These are phyloP conservation scores for Pythium phragmitis DNA, from an alignment of 352 stramenopile species.

Conservation along the genomic window DNA sequence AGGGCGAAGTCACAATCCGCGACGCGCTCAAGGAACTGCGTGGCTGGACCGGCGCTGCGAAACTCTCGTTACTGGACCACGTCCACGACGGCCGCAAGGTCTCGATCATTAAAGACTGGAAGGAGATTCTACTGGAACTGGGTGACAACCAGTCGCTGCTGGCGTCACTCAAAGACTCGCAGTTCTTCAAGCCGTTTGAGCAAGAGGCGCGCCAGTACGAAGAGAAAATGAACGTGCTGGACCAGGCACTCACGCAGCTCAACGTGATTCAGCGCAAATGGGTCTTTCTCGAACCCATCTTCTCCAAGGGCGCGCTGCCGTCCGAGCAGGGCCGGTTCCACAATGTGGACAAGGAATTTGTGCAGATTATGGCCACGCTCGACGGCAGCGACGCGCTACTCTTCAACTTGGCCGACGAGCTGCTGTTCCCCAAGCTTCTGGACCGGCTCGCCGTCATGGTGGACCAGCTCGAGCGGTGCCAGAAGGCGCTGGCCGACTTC, in stretches of 20 bases:
- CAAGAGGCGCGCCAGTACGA: slow-evolving; percentile 90
- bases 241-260: slow-evolving; percentile 79
- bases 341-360: slow-evolving; percentile 93
- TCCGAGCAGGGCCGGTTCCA: slow-evolving; percentile 90
- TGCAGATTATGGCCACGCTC: slow-evolving; percentile 90
- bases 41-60: slow-evolving; percentile 90
- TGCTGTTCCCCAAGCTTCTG: slow-evolving; percentile 87
- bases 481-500: slow-evolving; percentile 94
- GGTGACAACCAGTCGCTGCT: slow-evolving; percentile 95
- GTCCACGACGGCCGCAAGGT: slow-evolving; percentile 80
- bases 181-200: slow-evolving; percentile 95
- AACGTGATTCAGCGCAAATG: slow-evolving; percentile 95
- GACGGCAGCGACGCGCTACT: slow-evolving; percentile 85
- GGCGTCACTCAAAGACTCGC: slow-evolving; percentile 93
- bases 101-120: slow-evolving; percentile 95
- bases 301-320: slow-evolving; percentile 91
- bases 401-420: slow-evolving; percentile 91
- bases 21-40: slow-evolving; percentile 93
- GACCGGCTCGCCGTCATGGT: slow-evolving; percentile 84
- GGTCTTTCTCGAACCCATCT: slow-evolving; percentile 97
- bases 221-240: slow-evolving; percentile 84
- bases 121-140: slow-evolving; percentile 92
- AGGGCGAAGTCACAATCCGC: slow-evolving; percentile 94
- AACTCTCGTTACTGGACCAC: slow-evolving; percentile 87
- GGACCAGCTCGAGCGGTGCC: slow-evolving; percentile 93